These are phyloP conservation scores for Starmera caribaea DNA, from an alignment of 805 yeast genomes.

Conservation along the genomic window DNA sequence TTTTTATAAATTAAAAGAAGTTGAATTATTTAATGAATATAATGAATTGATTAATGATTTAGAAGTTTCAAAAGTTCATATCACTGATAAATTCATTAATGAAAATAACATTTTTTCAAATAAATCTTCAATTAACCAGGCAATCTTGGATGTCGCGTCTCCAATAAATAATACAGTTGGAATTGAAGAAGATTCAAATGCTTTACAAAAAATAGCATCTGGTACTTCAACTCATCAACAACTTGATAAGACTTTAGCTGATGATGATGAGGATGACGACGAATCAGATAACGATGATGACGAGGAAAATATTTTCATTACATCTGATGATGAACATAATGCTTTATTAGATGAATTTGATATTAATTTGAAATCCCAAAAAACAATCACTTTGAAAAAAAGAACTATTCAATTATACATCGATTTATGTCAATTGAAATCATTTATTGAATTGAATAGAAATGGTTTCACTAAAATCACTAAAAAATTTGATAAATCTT, in stretches of 20 bases:
- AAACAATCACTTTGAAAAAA: slow-evolving; percentile 58
- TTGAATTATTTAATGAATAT: slow-evolving; percentile 34
- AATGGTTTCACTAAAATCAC: slow-evolving; percentile 83
- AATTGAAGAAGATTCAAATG: slow-evolving; percentile 2
- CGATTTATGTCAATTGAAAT: slow-evolving; percentile 68
- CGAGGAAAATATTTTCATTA: slow-evolving; percentile 28
- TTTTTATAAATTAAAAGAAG: slow-evolving; percentile 39
- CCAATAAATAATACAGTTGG: slow-evolving; percentile 11
- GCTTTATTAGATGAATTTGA: slow-evolving; percentile 42
- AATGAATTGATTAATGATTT: slow-evolving; percentile 39
- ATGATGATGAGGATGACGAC: slow-evolving; percentile 5
- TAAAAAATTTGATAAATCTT: slow-evolving; percentile 82
- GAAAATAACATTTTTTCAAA: slow-evolving; percentile 14
- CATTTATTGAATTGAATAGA: slow-evolving; percentile 73
- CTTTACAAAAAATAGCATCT: neutral
- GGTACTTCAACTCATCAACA: neutral
- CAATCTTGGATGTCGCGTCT: slow-evolving; percentile 10
- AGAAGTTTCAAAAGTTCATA: slow-evolving; percentile 23
- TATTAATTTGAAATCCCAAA: slow-evolving; percentile 39
- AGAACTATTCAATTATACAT: slow-evolving; percentile 57
- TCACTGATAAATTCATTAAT: slow-evolving; percentile 13
- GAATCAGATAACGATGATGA: slow-evolving; percentile 18
- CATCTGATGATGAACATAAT: slow-evolving; percentile 32
- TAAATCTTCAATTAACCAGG: slow-evolving; percentile 14
- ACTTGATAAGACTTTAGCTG: slow-evolving; percentile 1